Base-by-base conservation (phyloP, 2,329 filamentous ascomycete species). In the Fusarium sp. region DNA sequence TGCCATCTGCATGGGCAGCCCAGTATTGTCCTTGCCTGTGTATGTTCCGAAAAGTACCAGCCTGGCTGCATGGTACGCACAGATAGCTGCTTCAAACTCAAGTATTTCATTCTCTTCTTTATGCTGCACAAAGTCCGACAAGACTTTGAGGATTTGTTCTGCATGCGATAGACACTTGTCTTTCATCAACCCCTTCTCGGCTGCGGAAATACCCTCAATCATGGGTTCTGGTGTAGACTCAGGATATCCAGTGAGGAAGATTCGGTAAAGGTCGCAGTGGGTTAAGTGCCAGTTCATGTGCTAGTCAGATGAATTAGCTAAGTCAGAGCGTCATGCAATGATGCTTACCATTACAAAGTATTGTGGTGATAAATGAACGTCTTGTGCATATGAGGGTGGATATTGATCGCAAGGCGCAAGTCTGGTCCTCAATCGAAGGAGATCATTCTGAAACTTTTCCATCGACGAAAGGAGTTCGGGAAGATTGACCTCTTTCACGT, bases 251-350 rank as follows among this genome's bases (percentile, higher is more conserved):
- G 79, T 79, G 7, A 86, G 72, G 9, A 85, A 79, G n/a, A 85
- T 80, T 6, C 84, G 83, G 61, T 85, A 85, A 9, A 86, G 67
- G 54, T 86, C 84, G 70, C 83, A 85, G 59, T 85, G 81, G 17
- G 81, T 83, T 52, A 85, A 83, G 24, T 85, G 83, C 76, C 81
- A 85, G 2, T 75, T 78, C 75, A 78, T 78, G 34, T 78, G 77
- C 77, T 78, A 41, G 73, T 76, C 77, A 34, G 4, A 18, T 6
- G 3, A 18, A 15, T 60, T 36, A 55, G 70, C 55, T 14, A 24
- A 30, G 8, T 26, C 6, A 8, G 3, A 7, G 1, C 8, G 1
- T 10, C 2, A 12, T 7, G 9, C 3, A 5, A n/a, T 34, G 6
- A 15, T 10, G 45, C 76, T 26, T 55, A 77, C 76, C 54, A 75